Evolutionary conservation across 2,329 filamentous ascomycete species (phyloP), one percentile per base, ranked within the genome.

Genomic region (Celoporthe dispersa): DNA sequence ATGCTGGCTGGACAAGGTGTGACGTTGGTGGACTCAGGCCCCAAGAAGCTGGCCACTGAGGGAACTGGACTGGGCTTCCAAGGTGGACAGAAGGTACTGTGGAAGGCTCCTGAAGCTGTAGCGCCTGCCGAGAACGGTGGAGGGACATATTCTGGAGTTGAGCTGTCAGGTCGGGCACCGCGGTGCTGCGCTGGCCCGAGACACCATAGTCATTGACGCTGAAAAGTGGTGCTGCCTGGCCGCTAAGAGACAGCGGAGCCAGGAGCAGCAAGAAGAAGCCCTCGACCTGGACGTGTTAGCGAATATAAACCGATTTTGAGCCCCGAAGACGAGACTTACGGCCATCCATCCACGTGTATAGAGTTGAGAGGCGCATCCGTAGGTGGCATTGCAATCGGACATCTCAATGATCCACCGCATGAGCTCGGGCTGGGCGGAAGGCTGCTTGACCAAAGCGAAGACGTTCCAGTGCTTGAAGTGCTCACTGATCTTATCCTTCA

Each of bases 391-490:
- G 39, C 31, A 57, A 19, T 68, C 70, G 9, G 69, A 69, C n/a
- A 70, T 70, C n/a, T 72, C 70, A 25, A 72, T 61, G 31, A 68
- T 31, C 70, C 70, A 72, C 9, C 57, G 65, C 25, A 60, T 64
- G 19, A 48, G 63, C 12, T 60, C 70, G 33, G 61, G 63, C 12
- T 68, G 55, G n/a, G 53, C 25, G 39, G 68, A 59, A 9, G 70
- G 55, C 68, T 72, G 70, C 37, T 53, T 67, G 44, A 70, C 48
- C 5, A 72, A 37, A 22, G 70, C 70, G 37, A 68, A 72, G 57
- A 72, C 35, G 14, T 70, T 66, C 16, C 62, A 66, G 44, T 72
- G 68, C 8, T 68, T 70, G 70, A 72, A 70, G 48, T 72, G 44
- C 22, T 67, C 35, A 11, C 61, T 63, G 35, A 72, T 66, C 14